Evolutionary conservation across 257 asterid species (phyloP).

Genomic region (Solanum rostratum): DNA sequence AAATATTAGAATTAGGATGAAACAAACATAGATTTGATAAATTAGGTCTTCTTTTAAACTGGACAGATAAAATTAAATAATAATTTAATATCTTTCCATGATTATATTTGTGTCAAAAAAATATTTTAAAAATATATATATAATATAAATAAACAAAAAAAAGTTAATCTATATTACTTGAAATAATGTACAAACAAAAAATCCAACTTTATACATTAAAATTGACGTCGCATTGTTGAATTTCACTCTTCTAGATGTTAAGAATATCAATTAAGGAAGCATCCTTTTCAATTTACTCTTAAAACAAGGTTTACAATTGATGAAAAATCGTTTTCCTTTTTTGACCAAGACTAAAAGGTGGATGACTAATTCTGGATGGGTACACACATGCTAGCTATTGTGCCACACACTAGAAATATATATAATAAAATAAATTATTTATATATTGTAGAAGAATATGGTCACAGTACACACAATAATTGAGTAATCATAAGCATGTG

Average conservation of each 20-base stretch:
- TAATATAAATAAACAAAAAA: too few relatives aligned
- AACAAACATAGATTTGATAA: too few relatives aligned
- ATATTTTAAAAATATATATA: too few relatives aligned
- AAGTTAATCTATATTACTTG: too few relatives aligned
- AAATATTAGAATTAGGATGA: too few relatives aligned
- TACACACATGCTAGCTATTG: background rate
- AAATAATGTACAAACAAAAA: too few relatives aligned
- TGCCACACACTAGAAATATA: background rate
- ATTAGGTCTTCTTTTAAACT: too few relatives aligned
- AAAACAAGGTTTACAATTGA: background rate
- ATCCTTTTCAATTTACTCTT: background rate
- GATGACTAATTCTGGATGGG: background rate
- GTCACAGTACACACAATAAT: background rate
- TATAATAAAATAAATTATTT: background rate
- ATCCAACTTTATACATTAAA: background rate
- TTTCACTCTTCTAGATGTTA: background rate
- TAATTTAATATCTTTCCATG: too few relatives aligned
- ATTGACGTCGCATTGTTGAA: background rate
- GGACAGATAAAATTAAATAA: too few relatives aligned
- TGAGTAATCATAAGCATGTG: background rate
- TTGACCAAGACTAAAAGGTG: background rate
- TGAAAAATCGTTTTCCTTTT: background rate
- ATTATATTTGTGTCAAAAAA: too few relatives aligned
- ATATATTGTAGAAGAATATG: background rate
- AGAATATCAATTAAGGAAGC: background rate